These are phyloP conservation scores for Moricandia arvensis DNA, from an alignment of 345 rosid genomes.

Conservation along the genomic window DNA sequence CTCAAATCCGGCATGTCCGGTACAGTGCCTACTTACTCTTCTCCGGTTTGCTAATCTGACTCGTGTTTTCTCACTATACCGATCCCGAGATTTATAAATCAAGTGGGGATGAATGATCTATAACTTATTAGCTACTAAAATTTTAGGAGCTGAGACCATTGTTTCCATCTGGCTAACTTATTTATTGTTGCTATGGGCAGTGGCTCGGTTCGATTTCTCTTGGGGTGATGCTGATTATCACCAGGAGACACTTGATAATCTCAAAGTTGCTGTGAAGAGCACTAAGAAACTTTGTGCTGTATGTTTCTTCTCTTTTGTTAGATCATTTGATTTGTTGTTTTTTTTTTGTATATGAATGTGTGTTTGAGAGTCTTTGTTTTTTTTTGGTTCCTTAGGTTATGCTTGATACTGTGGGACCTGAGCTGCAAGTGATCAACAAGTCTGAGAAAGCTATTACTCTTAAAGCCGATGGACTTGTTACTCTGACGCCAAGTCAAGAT, in stretches of 20 bases:
- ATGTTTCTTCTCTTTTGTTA: constrained; percentile 17
- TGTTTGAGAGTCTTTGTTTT: not conserved
- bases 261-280: constrained; percentile 67
- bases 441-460: constrained; percentile 69
- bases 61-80: not conserved
- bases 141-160: not conserved
- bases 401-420: constrained; percentile 95
- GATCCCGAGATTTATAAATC: not conserved
- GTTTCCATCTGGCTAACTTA: not conserved
- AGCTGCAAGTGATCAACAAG: constrained; percentile 84
- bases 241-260: constrained; percentile 80
- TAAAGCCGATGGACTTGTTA: constrained; percentile 64
- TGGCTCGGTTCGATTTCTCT: constrained; percentile 91
- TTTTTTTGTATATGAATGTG: not conserved
- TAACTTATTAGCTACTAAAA: not conserved
- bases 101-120: not conserved
- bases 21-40: constrained; percentile 7
- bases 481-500: constrained; percentile 78
- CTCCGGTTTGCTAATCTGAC: not conserved
- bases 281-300: constrained; percentile 93
- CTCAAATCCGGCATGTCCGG: constrained; percentile 97
- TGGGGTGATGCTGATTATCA: constrained; percentile 79
- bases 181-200: constrained; percentile 33
- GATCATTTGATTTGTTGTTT: not conserved
- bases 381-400: constrained; percentile 58